Conservation (phyloP, 805 yeast species). For the Kurtzmaniella fragi region DNA sequence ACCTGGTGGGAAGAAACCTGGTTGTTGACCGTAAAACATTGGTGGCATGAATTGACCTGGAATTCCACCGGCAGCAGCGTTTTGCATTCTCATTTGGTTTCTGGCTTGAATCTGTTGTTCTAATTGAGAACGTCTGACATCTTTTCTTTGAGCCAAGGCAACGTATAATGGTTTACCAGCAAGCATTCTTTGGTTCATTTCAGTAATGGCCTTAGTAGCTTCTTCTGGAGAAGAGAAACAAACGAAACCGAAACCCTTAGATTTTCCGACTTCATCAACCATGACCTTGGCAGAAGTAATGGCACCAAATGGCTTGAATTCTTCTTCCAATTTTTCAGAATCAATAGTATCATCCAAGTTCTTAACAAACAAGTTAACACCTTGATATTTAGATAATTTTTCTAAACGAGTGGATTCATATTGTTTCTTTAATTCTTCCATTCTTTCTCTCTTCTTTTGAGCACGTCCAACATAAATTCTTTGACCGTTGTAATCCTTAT, state of each 20-base stretch:
- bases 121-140: conserved; percentile 93
- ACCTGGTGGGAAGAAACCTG: conserved; percentile 79
- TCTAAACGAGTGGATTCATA: conserved; percentile 90
- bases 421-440: conserved; percentile 91
- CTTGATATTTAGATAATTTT: conserved; percentile 90
- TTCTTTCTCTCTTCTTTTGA: conserved; percentile 97
- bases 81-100: conserved; percentile 97
- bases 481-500: conserved; percentile 78
- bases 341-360: conserved; percentile 92
- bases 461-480: conserved; percentile 95
- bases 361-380: conserved; percentile 94
- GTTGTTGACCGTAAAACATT: conserved; percentile 81
- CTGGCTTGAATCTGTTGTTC: conserved; percentile 98
- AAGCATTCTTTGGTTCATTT: conserved; percentile 96
- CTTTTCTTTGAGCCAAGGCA: conserved; percentile 98
- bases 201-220: conserved; percentile 97
- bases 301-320: conserved; percentile 87
- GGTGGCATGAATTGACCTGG: conserved; percentile 87
- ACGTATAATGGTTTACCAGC: conserved; percentile 95
- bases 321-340: conserved; percentile 88
- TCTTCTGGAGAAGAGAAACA: conserved; percentile 97
- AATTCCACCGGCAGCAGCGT: conserved; percentile 84
- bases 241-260: conserved; percentile 98
- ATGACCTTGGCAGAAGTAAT: conserved; percentile 95
- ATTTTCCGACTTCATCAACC: conserved; percentile 91